Base-by-base conservation (phyloP, 768 basidiomycete species). In the Nevesoporus exiguus region DNA sequence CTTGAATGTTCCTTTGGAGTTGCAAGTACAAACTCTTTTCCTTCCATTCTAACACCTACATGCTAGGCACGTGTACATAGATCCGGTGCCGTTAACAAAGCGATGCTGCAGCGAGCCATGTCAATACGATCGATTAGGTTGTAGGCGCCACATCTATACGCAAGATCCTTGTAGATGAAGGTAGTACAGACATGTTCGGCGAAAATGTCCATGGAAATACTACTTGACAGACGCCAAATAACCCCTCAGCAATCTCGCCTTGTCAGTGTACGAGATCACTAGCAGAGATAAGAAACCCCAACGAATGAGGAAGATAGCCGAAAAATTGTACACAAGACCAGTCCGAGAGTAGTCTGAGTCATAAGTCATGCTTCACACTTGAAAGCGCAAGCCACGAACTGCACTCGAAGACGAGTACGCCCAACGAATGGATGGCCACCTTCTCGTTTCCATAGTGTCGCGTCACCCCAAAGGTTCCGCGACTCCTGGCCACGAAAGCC, bases 341-440 rank as follows among this genome's bases (percentile, higher is more conserved):
- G 63, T 11, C 46, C 58, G 24, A 65, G 58, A 66, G 37, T 57
- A 58, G 61, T 57, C 66, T 57, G 66, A 68, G 55, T 63, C n/a
- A n/a, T 57, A 57, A 55, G 59, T 62, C n/a, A n/a, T n/a, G n/a
- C n/a, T 66, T 57, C 62, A 51, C 65, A 41, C 58, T 11, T 52
- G n/a, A 40, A 37, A 41, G 45, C 58, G 54, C 19, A 58, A 47
- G 59, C 66, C 63, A 55, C 66, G 54, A 66, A 63, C 51, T 39
- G 58, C 54, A 59, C 61, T 68, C 52, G 66, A 63, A 57, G 55
- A 55, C 56, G 55, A 61, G 34, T 3, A 5, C 1, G 5, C 37
- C 40, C 37, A 52, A 39, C 5, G 10, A 31, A 3, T n/a, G 34
- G 13, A 47, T 25, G 10, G 3, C 41, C 61, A 49, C 53, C 60